phyloP scores from a whole-genome alignment of 1,284 basidiomycete genomes.

The Mrakiaceae sp. region DNA sequence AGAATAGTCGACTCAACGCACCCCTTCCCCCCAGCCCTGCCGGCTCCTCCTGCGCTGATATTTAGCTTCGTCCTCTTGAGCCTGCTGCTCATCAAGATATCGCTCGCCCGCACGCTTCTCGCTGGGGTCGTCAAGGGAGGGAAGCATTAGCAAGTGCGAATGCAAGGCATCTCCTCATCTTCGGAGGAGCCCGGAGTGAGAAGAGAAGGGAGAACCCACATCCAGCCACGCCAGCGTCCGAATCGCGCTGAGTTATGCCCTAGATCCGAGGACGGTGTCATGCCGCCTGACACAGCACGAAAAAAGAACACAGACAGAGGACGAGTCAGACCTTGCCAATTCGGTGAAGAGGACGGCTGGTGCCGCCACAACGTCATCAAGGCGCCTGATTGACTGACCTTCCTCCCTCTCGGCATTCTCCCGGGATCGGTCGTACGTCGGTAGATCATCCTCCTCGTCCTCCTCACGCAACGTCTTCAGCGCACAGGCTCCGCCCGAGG shows the following conservation, averaged over 20 bases:
- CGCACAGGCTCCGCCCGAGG: too few relatives aligned
- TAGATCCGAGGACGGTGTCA: too few relatives aligned
- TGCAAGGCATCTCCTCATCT: neutral
- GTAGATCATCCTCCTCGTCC: too few relatives aligned
- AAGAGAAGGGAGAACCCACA: neutral
- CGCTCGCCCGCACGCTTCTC: constrained; percentile 11
- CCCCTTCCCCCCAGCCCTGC: constrained; percentile 10
- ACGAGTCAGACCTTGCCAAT: too few relatives aligned
- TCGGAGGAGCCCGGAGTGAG: neutral
- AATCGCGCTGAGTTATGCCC: neutral
- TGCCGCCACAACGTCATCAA: too few relatives aligned
- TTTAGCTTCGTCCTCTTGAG: neutral
- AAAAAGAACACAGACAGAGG: too few relatives aligned
- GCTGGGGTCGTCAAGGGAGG: neutral
- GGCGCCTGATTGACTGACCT: too few relatives aligned
- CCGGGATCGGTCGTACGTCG: too few relatives aligned
- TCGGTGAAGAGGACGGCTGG: too few relatives aligned
- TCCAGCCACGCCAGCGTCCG: constrained; percentile 11
- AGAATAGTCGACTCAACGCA: neutral
- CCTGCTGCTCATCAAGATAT: constrained; percentile 13
- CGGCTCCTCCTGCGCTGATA: neutral
- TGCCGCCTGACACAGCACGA: too few relatives aligned
- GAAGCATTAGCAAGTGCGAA: neutral
- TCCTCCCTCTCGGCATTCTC: too few relatives aligned
- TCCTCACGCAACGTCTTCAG: too few relatives aligned